phyloP scores from a whole-genome alignment of 139 green algal species.

The Ulvella scutata region DNA sequence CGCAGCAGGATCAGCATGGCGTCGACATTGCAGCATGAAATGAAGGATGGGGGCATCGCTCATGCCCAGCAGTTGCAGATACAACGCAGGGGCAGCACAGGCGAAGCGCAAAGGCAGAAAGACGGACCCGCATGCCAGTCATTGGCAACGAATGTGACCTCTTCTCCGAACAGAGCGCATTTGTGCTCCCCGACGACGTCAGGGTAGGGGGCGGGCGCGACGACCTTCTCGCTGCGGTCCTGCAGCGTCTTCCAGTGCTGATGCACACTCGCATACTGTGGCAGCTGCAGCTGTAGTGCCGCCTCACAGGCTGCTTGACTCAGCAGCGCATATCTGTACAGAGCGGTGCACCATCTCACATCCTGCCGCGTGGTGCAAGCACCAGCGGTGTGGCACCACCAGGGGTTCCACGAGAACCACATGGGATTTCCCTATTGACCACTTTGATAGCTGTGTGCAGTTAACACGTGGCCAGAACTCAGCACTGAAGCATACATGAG shows the following conservation, averaged over 20 bases:
- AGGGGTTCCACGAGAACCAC: too few relatives aligned
- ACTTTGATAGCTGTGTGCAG: too few relatives aligned
- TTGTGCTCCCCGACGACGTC: constrained; percentile 4
- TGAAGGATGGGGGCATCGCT: neutral
- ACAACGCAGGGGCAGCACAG: neutral
- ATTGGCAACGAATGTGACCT: constrained; percentile 73
- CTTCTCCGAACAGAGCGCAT: constrained; percentile 43
- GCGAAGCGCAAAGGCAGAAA: neutral
- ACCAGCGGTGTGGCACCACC: too few relatives aligned
- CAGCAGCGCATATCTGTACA: constrained; percentile 44
- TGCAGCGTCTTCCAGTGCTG: neutral
- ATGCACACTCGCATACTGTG: neutral
- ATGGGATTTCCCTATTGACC: too few relatives aligned
- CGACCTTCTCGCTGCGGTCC: neutral
- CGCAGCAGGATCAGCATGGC: neutral
- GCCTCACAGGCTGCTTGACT: constrained; percentile 63
- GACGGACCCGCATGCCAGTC: constrained; percentile 66
- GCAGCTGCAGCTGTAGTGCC: constrained; percentile 31
- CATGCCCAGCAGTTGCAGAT: neutral
- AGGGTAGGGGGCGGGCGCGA: neutral
- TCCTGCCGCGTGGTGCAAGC: too few relatives aligned
- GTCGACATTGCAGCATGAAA: neutral
- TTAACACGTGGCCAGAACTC: too few relatives aligned
- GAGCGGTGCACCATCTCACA: neutral
- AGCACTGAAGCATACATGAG: too few relatives aligned